A percentile compares a stretch with the other conserved stretches of the same genome.
Evolutionary conservation across 2,329 filamentous ascomycete genomes (phyloP).

Genomic region (Colletotrichum truncatum): DNA sequence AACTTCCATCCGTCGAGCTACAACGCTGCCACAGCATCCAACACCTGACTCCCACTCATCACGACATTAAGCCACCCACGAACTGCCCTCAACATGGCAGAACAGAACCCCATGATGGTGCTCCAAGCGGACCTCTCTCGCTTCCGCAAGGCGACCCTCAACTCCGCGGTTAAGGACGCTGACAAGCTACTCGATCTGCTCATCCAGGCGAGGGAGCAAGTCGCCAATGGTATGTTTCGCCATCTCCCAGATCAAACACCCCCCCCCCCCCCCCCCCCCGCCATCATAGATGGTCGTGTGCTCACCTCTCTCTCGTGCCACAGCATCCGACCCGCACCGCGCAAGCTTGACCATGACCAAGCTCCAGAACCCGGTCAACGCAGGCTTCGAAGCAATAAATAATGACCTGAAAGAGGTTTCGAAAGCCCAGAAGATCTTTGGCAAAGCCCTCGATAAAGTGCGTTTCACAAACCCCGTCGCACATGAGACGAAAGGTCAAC

Average conservation of each 20-base stretch:
- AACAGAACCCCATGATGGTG: slow-evolving; percentile 56
- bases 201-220: slow-evolving; percentile 75
- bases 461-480: slow-evolving; percentile 26
- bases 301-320: slow-evolving; percentile 2
- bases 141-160: slow-evolving; percentile 74
- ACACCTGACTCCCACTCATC: neutral
- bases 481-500: neutral
- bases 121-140: slow-evolving; percentile 80
- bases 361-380: slow-evolving; percentile 86
- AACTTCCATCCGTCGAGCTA: slow-evolving; percentile 8
- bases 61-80: neutral
- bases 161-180: slow-evolving; percentile 79
- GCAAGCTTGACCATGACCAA: slow-evolving; percentile 81
- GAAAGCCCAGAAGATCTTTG: slow-evolving; percentile 82
- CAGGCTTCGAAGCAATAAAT: slow-evolving; percentile 81
- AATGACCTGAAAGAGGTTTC: slow-evolving; percentile 85
- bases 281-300: slow-evolving; percentile 17
- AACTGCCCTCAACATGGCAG: slow-evolving; percentile 39
- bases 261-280: too few species aligned
- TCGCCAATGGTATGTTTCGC: slow-evolving; percentile 70
- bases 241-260: slow-evolving; percentile 11
- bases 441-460: slow-evolving; percentile 86
- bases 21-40: slow-evolving; percentile 8
- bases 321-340: slow-evolving; percentile 70
- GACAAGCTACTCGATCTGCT: slow-evolving; percentile 85